A percentile compares a stretch with the other conserved stretches of the same genome.
phyloP scores from a whole-genome alignment of 1,284 basidiomycete genomes.

The Cryptococcus depauperatus region DNA sequence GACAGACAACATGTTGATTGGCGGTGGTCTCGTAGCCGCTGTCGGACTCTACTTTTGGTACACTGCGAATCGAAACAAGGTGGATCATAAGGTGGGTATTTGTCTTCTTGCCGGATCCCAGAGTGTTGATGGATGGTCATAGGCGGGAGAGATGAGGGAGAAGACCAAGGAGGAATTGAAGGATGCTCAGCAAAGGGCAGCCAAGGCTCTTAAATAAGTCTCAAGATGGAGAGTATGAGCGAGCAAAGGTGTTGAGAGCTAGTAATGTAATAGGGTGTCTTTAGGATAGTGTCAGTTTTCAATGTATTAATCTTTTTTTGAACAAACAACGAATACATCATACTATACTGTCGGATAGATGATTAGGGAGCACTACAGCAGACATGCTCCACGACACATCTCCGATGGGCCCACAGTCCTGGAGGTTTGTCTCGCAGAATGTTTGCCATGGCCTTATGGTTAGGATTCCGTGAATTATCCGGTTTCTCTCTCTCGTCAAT shows the following conservation, averaged over 20 bases:
- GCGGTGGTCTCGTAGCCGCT: constrained; percentile 15
- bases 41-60: constrained; percentile 23
- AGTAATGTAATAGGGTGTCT: too few species aligned
- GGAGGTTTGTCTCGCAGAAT: constrained; percentile 1
- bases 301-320: too few species aligned
- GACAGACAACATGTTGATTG: constrained; percentile 16
- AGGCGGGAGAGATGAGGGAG: constrained; percentile 17
- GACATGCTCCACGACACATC: constrained; percentile 3
- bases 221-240: too few species aligned
- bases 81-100: constrained; percentile 16
- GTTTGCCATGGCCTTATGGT: constrained; percentile 4
- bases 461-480: too few species aligned
- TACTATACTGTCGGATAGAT: too few species aligned
- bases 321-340: too few species aligned
- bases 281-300: too few species aligned
- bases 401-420: constrained; percentile 6
- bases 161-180: constrained; percentile 15
- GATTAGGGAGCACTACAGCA: too few species aligned
- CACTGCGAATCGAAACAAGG: constrained; percentile 10
- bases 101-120: not conserved
- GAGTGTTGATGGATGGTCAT: not conserved
- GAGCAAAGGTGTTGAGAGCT: too few species aligned
- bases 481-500: constrained; percentile 5
- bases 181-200: not conserved
- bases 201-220: constrained; percentile 15